Evolutionary conservation across 495 filamentous ascomycete genomes (phyloP).

Genomic region (Articulospora tetracladia): DNA sequence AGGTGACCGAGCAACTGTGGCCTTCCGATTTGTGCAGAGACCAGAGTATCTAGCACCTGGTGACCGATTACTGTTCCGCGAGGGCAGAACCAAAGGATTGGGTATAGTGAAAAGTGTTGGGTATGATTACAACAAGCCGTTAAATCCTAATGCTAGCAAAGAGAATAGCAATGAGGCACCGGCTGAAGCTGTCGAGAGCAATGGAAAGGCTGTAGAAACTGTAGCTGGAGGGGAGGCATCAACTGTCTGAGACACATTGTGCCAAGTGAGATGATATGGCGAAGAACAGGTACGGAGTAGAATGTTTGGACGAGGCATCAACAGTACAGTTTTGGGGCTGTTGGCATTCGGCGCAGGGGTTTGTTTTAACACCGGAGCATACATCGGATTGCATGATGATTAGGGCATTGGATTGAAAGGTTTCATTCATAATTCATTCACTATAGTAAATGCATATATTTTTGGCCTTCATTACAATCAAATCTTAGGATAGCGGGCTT

Average conservation of each 20-base stretch:
- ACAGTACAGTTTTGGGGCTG: neutral
- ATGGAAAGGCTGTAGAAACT: conserved; percentile 8
- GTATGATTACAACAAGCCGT: conserved; percentile 59
- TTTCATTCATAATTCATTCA: neutral
- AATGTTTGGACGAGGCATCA: no score
- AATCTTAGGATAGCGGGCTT: no score
- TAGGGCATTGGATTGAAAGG: neutral
- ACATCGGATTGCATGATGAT: neutral
- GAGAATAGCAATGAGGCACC: neutral
- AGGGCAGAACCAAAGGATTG: conserved; percentile 91
- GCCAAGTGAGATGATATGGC: no score
- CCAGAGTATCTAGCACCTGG: conserved; percentile 89
- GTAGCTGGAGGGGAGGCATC: neutral
- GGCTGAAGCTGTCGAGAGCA: neutral
- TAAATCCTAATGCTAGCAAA: conserved; percentile 20
- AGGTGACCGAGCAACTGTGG: conserved; percentile 85
- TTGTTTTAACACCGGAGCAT: neutral
- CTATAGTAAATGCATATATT: no score
- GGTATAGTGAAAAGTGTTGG: conserved; percentile 92
- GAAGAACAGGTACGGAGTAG: no score
- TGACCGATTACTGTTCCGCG: conserved; percentile 87
- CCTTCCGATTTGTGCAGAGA: conserved; percentile 93
- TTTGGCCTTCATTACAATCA: no score
- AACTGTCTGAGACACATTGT: no score
- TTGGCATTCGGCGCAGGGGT: neutral